Evolutionary conservation across 2,329 filamentous ascomycete species (phyloP).

Genomic region (Aureobasidium musti): DNA sequence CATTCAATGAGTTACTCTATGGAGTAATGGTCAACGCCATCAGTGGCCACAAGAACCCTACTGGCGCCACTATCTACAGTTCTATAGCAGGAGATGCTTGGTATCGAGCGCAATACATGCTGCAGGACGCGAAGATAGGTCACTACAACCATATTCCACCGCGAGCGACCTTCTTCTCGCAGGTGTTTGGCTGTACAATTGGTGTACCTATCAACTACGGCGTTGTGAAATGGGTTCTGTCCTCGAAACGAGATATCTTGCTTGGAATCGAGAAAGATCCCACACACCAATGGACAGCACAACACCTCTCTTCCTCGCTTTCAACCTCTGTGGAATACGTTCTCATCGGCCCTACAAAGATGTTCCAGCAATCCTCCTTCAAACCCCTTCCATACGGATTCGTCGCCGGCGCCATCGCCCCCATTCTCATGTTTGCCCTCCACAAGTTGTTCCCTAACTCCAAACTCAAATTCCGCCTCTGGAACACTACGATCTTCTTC

Average conservation of each 20-base stretch:
- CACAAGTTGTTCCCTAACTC: slow-evolving; percentile 56
- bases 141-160: slow-evolving; percentile 65
- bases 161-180: slow-evolving; percentile 61
- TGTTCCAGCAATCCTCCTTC: slow-evolving; percentile 55
- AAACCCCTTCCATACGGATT: slow-evolving; percentile 56
- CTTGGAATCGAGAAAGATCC: slow-evolving; percentile 56
- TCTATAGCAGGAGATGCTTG: slow-evolving; percentile 63
- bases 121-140: slow-evolving; percentile 65
- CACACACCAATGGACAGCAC: slow-evolving; percentile 63
- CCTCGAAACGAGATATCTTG: slow-evolving; percentile 59
- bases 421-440: slow-evolving; percentile 53
- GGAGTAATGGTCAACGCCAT: slow-evolving; percentile 58
- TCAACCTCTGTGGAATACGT: slow-evolving; percentile 63
- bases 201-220: slow-evolving; percentile 64
- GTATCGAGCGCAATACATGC: slow-evolving; percentile 60
- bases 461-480: slow-evolving; percentile 58
- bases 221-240: slow-evolving; percentile 61
- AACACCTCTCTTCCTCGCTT: slow-evolving; percentile 54
- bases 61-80: slow-evolving; percentile 58
- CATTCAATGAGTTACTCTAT: slow-evolving; percentile 62
- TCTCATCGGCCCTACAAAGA: slow-evolving; percentile 55
- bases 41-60: slow-evolving; percentile 56
- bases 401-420: slow-evolving; percentile 52
- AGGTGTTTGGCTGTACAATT: slow-evolving; percentile 60
- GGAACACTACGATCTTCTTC: slow-evolving; percentile 65